Percentiles rank a stretch among this genome's conserved stretches.
These are phyloP conservation scores for Zygnema circumcarinatum DNA, from an alignment of 139 green algal genomes.

Conservation along the genomic window DNA sequence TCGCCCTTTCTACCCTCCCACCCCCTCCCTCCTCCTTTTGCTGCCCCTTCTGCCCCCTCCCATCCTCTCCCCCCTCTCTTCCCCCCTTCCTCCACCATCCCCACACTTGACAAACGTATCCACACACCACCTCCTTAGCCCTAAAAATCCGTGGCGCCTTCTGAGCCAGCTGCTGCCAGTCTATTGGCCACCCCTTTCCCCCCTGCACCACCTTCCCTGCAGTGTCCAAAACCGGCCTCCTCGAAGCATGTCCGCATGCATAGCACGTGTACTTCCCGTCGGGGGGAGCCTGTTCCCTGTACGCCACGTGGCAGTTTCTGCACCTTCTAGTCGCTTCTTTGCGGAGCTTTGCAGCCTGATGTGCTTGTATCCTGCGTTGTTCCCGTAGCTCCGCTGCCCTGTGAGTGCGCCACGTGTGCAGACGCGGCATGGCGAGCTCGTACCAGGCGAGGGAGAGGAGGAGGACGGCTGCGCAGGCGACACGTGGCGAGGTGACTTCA, in stretches of 20 bases:
- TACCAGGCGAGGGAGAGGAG: constrained; percentile 43
- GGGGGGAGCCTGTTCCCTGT: constrained; percentile 33
- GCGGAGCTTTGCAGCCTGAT: constrained; percentile 28
- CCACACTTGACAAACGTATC: not conserved
- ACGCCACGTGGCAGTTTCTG: constrained; percentile 38
- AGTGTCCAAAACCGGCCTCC: constrained; percentile 27
- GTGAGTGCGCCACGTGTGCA: constrained; percentile 12
- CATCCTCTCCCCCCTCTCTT: constrained; percentile 15
- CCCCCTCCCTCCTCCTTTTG: not conserved
- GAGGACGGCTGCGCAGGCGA: constrained; percentile 7
- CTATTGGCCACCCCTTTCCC: not conserved
- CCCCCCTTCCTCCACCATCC: not conserved
- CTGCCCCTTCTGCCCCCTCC: not conserved
- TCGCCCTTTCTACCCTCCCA: constrained; percentile 10
- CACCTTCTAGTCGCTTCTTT: constrained; percentile 46
- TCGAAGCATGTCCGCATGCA: constrained; percentile 44
- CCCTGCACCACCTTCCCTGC: not conserved
- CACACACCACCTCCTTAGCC: not conserved
- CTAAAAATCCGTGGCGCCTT: not conserved
- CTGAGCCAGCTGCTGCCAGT: not conserved
- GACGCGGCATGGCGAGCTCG: constrained; percentile 20
- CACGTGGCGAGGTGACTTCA: constrained; percentile 36
- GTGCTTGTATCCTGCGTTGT: not conserved
- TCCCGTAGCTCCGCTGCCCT: constrained; percentile 20
- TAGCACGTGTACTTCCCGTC: constrained; percentile 45